Evolutionary conservation across 176 grass and related monocot species (phyloP).

Genomic region (Hordeum vulgare): MorexV3_pseudomolecules_assembly NC_058518.1:458938157-458938656

Average conservation of each 20-base stretch:
- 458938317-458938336: constrained; percentile 73
- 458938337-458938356: constrained; percentile 69
- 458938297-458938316: constrained; percentile 96
- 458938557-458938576: constrained; percentile 13
- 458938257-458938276: background rate
- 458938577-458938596: constrained; percentile 57
- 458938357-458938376: constrained; percentile 23
- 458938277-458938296: constrained; percentile 58
- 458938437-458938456: constrained; percentile 23
- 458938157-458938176: constrained; percentile 89
- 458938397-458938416: constrained; percentile 16
- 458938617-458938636: constrained; percentile 27
- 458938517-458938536: constrained; percentile 12
- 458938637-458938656: constrained; percentile 14
- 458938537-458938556: constrained; percentile 21
- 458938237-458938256: background rate
- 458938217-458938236: background rate
- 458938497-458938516: constrained; percentile 27
- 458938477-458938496: background rate
- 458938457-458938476: background rate
- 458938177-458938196: background rate
- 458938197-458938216: background rate
- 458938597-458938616: constrained; percentile 54
- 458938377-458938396: constrained; percentile 14
- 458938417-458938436: constrained; percentile 4